Conservation (phyloP, 768 basidiomycete species). For the Naematelia encephala region DNA sequence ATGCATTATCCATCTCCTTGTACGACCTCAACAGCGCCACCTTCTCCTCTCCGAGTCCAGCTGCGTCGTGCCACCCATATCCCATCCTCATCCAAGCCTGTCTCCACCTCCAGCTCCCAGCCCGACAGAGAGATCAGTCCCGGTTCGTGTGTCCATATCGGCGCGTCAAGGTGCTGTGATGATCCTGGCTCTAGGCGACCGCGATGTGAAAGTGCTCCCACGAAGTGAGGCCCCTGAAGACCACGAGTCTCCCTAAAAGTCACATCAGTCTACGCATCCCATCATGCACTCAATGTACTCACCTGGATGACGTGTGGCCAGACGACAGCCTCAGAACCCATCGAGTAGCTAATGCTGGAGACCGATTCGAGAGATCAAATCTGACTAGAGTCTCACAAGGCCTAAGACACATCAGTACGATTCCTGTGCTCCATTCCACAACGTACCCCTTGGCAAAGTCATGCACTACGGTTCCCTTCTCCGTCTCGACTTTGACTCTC, state of each 20-base stretch:
- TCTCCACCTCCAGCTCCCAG: constrained; percentile 67
- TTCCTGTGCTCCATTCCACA: constrained; percentile 16
- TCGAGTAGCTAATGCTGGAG: constrained; percentile 61
- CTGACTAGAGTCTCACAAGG: constrained; percentile 47
- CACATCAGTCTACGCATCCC: no score
- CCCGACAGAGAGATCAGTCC: constrained; percentile 64
- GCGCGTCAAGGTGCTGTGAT: constrained; percentile 54
- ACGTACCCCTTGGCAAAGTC: constrained; percentile 72
- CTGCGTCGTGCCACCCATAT: constrained; percentile 21
- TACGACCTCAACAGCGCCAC: constrained; percentile 16
- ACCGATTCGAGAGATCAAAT: constrained; percentile 69
- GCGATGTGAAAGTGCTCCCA: constrained; percentile 66
- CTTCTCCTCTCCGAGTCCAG: constrained; percentile 26
- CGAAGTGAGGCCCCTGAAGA: constrained; percentile 56
- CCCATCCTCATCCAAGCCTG: constrained; percentile 17
- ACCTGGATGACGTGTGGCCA: constrained; percentile 26
- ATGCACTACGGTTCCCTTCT: constrained; percentile 52
- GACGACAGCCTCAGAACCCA: constrained; percentile 61
- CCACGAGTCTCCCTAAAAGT: not conserved
- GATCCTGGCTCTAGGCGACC: constrained; percentile 60
- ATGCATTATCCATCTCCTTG: no score
- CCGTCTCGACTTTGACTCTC: constrained; percentile 52
- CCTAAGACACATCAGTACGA: not conserved
- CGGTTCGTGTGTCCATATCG: constrained; percentile 62
- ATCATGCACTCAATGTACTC: no score